Percentiles rank a stretch among this genome's conserved stretches.
These are phyloP conservation scores for Moesziomyces parantarcticus DNA, from an alignment of 1,284 basidiomycete genomes.

Conservation along the genomic window DNA sequence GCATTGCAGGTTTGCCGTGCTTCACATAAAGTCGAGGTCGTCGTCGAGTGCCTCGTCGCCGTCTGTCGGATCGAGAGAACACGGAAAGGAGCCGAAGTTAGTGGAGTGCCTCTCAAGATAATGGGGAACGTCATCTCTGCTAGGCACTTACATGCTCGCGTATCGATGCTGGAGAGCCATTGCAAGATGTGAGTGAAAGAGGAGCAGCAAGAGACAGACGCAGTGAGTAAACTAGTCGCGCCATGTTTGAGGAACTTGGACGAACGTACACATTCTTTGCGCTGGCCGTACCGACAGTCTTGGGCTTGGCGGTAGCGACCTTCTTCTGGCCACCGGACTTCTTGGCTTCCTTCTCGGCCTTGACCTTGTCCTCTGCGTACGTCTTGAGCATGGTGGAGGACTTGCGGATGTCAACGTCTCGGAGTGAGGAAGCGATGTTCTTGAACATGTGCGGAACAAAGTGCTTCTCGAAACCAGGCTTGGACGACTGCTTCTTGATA, in stretches of 20 bases:
- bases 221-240: background rate
- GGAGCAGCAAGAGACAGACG: background rate
- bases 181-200: background rate
- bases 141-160: slow-evolving; percentile 47
- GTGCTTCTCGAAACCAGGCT: slow-evolving; percentile 63
- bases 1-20: background rate
- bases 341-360: slow-evolving; percentile 63
- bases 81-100: background rate
- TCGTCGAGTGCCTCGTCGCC: slow-evolving; percentile 66
- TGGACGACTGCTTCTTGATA: slow-evolving; percentile 53
- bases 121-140: background rate
- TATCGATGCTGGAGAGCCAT: slow-evolving; percentile 39
- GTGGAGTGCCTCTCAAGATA: background rate
- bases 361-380: slow-evolving; percentile 62
- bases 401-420: slow-evolving; percentile 65
- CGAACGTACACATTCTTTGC: slow-evolving; percentile 58
- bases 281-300: slow-evolving; percentile 58
- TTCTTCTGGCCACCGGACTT: slow-evolving; percentile 54
- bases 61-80: slow-evolving; percentile 15
- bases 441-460: slow-evolving; percentile 57
- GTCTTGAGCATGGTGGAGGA: slow-evolving; percentile 55
- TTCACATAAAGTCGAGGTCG: slow-evolving; percentile 66
- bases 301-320: slow-evolving; percentile 47
- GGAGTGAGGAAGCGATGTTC: slow-evolving; percentile 41
- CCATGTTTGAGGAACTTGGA: background rate